Base-by-base conservation (phyloP, 1,284 basidiomycete genomes). In the Rhodotorula sp. region DNA sequence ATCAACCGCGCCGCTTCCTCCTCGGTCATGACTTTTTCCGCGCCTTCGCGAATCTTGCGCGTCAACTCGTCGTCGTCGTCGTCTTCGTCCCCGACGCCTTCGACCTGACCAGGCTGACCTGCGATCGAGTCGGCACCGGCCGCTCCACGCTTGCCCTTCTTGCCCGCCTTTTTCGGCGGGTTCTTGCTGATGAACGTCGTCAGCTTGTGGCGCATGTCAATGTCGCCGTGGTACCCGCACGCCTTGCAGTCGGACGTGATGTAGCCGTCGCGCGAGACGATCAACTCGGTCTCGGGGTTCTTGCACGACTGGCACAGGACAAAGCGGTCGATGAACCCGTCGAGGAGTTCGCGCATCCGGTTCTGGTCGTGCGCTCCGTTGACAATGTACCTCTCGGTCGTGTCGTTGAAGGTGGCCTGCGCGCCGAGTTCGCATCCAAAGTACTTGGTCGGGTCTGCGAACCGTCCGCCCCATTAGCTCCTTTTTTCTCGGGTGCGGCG, bases 381-480 rank as follows among this genome's bases (percentile, higher is more conserved):
- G 82, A 99, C 95, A 77, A 99, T 98, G 85, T 96, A 99, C 56
- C 95, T 88, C 78, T 99, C 96, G 79, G 90, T 92, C 83, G 94
- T 95, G 81, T 95, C 93, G 81, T 97, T 94, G 80, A 93, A 90
- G 37, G 94, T 89, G 57, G 95, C 96, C 83, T 99, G 95, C 44
- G 96, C 96, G 75, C 96, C 96, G 70, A 99, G 89, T 82, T 99
- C 96, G 81, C 91, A 95, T 55, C 96, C 96, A 78, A 99, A 99
- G 86, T 95, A 99, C 84, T 99, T 99, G 82, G 95, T 98, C 65
- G 95, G 91, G 81, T 98, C 95, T 85, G 76, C 20, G 3, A 45
- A 26, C 6, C 26, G 37, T 46, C 6, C 54, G 17, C 2, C 7
- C 24, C 15, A n/a, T 55, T 42, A 42, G 48, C 37, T n/a, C n/a